Percentiles rank a stretch among this genome's conserved stretches.
Conservation (phyloP, 176 grass and related monocot species). For the Oryza nivara region DNA sequence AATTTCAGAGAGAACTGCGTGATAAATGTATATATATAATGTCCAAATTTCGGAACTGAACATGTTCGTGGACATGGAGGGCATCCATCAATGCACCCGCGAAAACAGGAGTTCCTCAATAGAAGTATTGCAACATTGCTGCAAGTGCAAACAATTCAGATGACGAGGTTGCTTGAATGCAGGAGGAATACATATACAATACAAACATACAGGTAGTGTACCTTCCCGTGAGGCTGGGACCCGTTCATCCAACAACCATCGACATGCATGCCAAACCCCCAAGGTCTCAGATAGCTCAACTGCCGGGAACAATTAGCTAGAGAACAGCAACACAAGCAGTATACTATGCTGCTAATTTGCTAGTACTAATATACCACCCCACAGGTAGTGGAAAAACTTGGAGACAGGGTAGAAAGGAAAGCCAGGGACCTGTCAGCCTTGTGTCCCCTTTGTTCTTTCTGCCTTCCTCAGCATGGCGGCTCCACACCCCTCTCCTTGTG, state of each 20-base stretch:
- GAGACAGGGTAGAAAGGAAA: constrained; percentile 47
- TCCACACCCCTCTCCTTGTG: constrained; percentile 59
- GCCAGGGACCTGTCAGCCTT: constrained; percentile 65
- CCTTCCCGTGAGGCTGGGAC: constrained; percentile 38
- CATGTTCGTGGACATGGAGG: constrained; percentile 27
- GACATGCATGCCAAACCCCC: constrained; percentile 37
- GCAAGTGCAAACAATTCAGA: constrained; percentile 38
- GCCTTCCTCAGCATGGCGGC: constrained; percentile 48
- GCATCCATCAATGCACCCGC: not conserved
- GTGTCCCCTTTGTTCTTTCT: constrained; percentile 54
- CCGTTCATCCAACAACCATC: constrained; percentile 36
- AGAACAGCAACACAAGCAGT: constrained; percentile 36
- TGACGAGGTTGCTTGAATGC: constrained; percentile 25
- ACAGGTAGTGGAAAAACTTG: constrained; percentile 33
- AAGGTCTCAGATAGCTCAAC: constrained; percentile 57
- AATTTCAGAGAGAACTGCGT: not conserved
- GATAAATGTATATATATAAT: not conserved
- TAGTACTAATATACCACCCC: not conserved
- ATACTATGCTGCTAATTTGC: constrained; percentile 24
- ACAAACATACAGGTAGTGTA: not conserved
- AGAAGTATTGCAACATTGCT: constrained; percentile 21
- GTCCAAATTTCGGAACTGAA: not conserved
- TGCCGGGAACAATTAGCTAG: constrained; percentile 36
- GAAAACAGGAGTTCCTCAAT: constrained; percentile 22
- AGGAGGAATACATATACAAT: not conserved